Evolutionary conservation across 2,329 filamentous ascomycete species (phyloP).

Genomic region (Fusarium penzigii): DNA sequence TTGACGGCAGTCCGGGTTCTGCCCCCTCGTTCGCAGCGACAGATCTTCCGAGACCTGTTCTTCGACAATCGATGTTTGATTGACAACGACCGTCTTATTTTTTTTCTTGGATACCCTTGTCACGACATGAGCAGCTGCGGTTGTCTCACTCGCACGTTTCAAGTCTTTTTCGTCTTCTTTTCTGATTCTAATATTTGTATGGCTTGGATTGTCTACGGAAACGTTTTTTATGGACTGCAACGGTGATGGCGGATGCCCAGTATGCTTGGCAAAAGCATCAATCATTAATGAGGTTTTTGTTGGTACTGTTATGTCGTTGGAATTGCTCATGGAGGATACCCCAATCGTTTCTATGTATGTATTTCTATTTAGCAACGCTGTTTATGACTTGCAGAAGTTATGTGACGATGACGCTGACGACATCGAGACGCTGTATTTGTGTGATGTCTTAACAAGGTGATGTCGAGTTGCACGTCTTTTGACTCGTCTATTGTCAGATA

Average conservation of each 20-base stretch:
- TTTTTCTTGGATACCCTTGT: slow-evolving; percentile 20
- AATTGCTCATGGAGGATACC: slow-evolving; percentile 17
- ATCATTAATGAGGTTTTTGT: slow-evolving; percentile 15
- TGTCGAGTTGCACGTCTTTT: too few species aligned
- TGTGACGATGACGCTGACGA: too few species aligned
- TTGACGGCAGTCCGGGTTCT: not conserved
- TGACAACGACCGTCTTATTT: slow-evolving; percentile 2
- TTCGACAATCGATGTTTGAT: slow-evolving; percentile 6
- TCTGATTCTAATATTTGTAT: not conserved
- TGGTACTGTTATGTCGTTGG: slow-evolving; percentile 4
- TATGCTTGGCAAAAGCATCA: slow-evolving; percentile 7
- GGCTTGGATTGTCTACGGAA: not conserved
- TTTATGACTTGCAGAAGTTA: too few species aligned
- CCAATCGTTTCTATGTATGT: slow-evolving; percentile 18
- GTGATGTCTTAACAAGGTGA: too few species aligned
- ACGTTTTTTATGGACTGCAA: not conserved
- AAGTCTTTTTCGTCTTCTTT: not conserved
- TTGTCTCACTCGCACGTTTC: not conserved
- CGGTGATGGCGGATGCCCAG: slow-evolving; percentile 15
- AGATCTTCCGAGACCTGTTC: slow-evolving; percentile 3
- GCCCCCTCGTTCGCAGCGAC: slow-evolving; percentile 20
- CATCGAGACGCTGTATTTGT: too few species aligned
- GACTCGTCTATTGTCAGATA: too few species aligned
- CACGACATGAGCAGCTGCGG: slow-evolving; percentile 1
- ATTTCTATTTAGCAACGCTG: not conserved